Base-by-base conservation (phyloP, 73 alveolate species). In the Paramecium sexaurelia region DNA sequence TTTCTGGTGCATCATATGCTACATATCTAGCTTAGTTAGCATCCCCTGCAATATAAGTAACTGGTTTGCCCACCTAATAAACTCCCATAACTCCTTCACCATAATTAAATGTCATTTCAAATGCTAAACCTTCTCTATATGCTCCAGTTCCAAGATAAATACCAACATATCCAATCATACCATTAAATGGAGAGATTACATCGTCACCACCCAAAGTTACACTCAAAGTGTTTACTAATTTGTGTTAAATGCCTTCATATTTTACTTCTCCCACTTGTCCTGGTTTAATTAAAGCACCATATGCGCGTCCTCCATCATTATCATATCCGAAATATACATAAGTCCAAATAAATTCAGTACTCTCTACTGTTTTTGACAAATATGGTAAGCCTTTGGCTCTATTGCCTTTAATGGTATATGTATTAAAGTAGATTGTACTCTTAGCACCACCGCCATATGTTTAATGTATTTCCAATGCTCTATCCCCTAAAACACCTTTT, bases 401-500 rank as follows among this genome's bases (percentile, higher is more conserved):
- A 73, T 73, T 73, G 5, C 87, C 87, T 35, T 73, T 39, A 36
- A 33, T 73, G 15, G 87, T 36, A n/a, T 73, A 73, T 7, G 87
- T 73, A 73, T 73, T 73, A 17, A 73, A 73, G 15, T 73, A 73
- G 11, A 73, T 39, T 33, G 36, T 36, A 73, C 87, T 73, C 56
- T 73, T 73, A 13, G 55, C 87, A 27, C 87, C 87, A 36, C 87
- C 90, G 15, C 90, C 90, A 78, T 39, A 45, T 0, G 90, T 78
- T 1, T 78, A 27, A 78, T 78, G 90, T 36, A 78, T 43, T 43
- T 78, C 90, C 22, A 78, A 43, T 78, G 90, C 90, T 78, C 90
- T 78, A 78, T 78, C 90, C 0, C 90, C 90, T 78, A 78, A 78
- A 6, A 43, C 68, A n/a, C 90, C 90, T 78, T 78, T 78, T 78